A percentile compares a stretch with the other conserved stretches of the same genome.
Evolutionary conservation across 352 stramenopile species (phyloP).

Genomic region (Phytophthora hibernalis): DNA sequence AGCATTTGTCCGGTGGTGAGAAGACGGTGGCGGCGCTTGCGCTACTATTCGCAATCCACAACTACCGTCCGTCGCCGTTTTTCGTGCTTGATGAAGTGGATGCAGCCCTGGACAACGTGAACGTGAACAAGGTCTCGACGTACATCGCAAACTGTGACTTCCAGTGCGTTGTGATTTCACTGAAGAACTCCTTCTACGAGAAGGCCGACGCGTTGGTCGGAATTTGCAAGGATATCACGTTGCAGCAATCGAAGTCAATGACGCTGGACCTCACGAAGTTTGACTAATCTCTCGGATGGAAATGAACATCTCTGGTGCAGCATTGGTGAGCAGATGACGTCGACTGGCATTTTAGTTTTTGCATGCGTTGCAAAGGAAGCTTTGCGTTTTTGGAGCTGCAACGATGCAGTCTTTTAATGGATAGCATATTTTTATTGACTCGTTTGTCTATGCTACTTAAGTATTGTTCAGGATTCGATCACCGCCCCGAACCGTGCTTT

Average conservation of each 20-base stretch:
- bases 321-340: neutral
- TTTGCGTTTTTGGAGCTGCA: constrained; percentile 1
- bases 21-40: constrained; percentile 99
- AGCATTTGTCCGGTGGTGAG: constrained; percentile 98
- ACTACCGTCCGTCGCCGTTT: constrained; percentile 95
- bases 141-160: constrained; percentile 97
- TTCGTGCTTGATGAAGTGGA: constrained; percentile 99
- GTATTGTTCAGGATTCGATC: constrained; percentile 18
- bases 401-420: constrained; percentile 10
- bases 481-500: constrained; percentile 54
- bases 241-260: constrained; percentile 77
- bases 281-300: constrained; percentile 28
- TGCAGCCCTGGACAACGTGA: constrained; percentile 99
- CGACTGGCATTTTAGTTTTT: constrained; percentile 23
- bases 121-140: constrained; percentile 98
- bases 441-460: neutral
- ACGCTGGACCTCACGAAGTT: constrained; percentile 87
- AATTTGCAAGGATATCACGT: constrained; percentile 86
- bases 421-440: constrained; percentile 3
- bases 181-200: constrained; percentile 98
- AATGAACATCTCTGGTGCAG: neutral
- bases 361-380: neutral
- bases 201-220: constrained; percentile 94
- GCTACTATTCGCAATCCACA: constrained; percentile 99
- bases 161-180: constrained; percentile 98